Percentiles rank a stretch among this genome's conserved stretches.
Conservation (phyloP, 306 rosid genomes). For the Corylus americana region DNA sequence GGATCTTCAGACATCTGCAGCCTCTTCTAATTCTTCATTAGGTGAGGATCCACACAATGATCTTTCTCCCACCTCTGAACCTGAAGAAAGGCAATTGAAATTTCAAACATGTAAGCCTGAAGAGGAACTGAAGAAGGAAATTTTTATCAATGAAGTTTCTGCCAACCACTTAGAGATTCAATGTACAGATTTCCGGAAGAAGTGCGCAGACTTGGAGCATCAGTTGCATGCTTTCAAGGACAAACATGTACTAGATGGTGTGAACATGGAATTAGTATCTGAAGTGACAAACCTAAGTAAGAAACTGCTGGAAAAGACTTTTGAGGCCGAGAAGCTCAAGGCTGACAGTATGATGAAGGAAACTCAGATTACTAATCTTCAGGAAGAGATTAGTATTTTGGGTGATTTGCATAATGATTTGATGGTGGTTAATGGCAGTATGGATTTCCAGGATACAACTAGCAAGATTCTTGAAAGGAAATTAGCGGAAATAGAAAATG, state of each 20-base stretch:
- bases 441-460: constrained; percentile 19
- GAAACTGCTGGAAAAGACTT: no score
- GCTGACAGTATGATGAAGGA: no score
- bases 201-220: no score
- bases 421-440: constrained; percentile 6
- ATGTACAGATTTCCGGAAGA: no score
- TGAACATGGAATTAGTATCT: no score
- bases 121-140: constrained; percentile 9
- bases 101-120: constrained; percentile 1
- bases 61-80: neutral
- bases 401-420: constrained; percentile 23
- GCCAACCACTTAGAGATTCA: no score
- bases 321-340: no score
- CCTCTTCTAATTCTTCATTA: neutral
- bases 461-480: constrained; percentile 7
- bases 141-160: no score
- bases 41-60: neutral
- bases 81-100: constrained; percentile 7
- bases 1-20: neutral
- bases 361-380: no score
- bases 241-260: no score
- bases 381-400: constrained; percentile 38
- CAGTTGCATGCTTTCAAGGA: no score
- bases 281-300: no score
- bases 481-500: constrained; percentile 11